These are phyloP conservation scores for Puccinia hordei DNA, from an alignment of 1,284 basidiomycete species.

Conservation along the genomic window DNA sequence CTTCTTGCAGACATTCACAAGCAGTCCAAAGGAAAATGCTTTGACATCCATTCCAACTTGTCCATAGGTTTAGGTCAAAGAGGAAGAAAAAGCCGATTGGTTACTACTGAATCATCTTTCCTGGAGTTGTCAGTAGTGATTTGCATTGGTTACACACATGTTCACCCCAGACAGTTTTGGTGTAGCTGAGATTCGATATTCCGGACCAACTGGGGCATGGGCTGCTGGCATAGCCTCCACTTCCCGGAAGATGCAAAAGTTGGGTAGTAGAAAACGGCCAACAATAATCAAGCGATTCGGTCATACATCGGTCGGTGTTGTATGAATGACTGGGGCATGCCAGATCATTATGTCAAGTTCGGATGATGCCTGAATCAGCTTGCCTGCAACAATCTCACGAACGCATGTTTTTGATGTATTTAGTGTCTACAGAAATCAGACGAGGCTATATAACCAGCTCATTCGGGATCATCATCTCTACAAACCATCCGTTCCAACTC, in stretches of 20 bases:
- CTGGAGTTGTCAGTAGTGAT: too few species aligned
- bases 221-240: slow-evolving; percentile 2
- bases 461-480: not conserved
- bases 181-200: not conserved
- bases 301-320: not conserved
- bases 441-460: not conserved
- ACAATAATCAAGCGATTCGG: not conserved
- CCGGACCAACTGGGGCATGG: not conserved
- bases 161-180: too few species aligned
- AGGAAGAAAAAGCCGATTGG: too few species aligned
- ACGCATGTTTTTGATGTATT: not conserved
- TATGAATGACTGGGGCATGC: not conserved
- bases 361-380: not conserved
- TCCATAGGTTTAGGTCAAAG: too few species aligned
- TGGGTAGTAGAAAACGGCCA: not conserved
- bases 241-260: not conserved
- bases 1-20: too few species aligned
- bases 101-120: too few species aligned
- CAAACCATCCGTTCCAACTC: not conserved
- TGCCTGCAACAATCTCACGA: not conserved
- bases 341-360: not conserved
- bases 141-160: too few species aligned
- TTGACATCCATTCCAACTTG: too few species aligned
- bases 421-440: not conserved
- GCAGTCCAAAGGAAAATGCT: too few species aligned